These are phyloP conservation scores for Backusella psychrophila DNA, from an alignment of 192 early-diverging fungal species.

Conservation along the genomic window DNA sequence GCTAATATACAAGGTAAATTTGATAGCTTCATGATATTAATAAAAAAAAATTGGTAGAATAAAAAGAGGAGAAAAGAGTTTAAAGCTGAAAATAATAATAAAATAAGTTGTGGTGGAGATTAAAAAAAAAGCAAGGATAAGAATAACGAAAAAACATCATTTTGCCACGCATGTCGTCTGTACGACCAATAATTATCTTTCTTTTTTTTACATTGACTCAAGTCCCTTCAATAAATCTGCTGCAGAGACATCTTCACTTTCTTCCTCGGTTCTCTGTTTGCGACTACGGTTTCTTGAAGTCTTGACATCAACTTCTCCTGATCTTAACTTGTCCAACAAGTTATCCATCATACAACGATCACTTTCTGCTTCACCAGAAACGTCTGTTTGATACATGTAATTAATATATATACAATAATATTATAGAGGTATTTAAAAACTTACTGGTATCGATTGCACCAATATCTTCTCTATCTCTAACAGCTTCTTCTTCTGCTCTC, in stretches of 20 bases:
- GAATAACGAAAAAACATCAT: background rate
- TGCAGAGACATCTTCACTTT: background rate
- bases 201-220: background rate
- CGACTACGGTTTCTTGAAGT: constrained; percentile 11
- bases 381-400: constrained; percentile 9
- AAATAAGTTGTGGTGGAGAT: background rate
- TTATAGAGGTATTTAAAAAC: background rate
- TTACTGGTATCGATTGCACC: constrained; percentile 34
- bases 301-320: constrained; percentile 58
- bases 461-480: constrained; percentile 19
- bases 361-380: constrained; percentile 20
- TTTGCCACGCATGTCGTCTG: background rate
- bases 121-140: background rate
- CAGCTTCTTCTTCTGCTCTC: background rate
- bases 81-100: background rate
- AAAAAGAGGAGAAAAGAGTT: background rate
- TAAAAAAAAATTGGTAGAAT: background rate
- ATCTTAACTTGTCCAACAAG: constrained; percentile 64
- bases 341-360: constrained; percentile 77
- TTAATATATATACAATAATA: background rate
- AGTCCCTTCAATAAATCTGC: constrained; percentile 2
- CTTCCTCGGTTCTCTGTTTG: background rate
- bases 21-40: background rate
- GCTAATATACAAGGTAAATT: constrained; percentile 14
- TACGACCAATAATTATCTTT: background rate